Base-by-base conservation (phyloP, 2,329 filamentous ascomycete genomes). In the Dryadomyces quercus-mongolicae region DNA sequence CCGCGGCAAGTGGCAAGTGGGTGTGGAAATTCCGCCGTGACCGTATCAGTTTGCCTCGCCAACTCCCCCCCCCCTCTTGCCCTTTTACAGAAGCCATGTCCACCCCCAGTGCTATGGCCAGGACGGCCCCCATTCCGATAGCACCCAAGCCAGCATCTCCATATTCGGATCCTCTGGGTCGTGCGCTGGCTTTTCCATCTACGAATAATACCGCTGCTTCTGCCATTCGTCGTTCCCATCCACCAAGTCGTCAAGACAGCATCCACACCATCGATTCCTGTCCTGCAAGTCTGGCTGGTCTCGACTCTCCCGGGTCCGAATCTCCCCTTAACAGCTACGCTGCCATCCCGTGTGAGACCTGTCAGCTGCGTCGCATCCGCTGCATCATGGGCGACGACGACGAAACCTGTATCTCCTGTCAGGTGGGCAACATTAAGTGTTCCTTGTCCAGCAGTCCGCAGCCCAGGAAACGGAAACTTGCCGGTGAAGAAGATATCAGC, bases 381-480 rank as follows among this genome's bases (percentile, higher is more conserved):
- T 93, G 88, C 70, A 82, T 89, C 58, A 79, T 87, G 65, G 72
- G 70, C 60, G 84, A 89, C 65, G 86, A 92, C 66, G 85, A 85
- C 60, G 81, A 86, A 62, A 75, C 77, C 60, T 93, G 88, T 68
- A 78, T 88, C 58, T 76, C 88, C 59, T 94, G 88, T 69, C 84
- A 88, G 65, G 82, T 84, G 66, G 84, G 85, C 68, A 85, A 84
- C 63, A 80, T 87, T 65, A 84, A 88, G 61, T 93, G 88, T 69
- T 91, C 88, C 46, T 82, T 91, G 66, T 76, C 84, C 51, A 82
- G 85, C 60, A 88, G 85, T 67, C 87, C 87, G 22, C 82, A 84
- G 64, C 83, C 85, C 55, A 80, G 88, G 62, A 93, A 93, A 74
- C 79, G 88, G 66, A 92, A 91, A 73, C 71, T 88, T 59, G 81